These are phyloP conservation scores for Colletotrichum higginsianum DNA, from an alignment of 2,329 filamentous ascomycete genomes.

Conservation along the genomic window DNA sequence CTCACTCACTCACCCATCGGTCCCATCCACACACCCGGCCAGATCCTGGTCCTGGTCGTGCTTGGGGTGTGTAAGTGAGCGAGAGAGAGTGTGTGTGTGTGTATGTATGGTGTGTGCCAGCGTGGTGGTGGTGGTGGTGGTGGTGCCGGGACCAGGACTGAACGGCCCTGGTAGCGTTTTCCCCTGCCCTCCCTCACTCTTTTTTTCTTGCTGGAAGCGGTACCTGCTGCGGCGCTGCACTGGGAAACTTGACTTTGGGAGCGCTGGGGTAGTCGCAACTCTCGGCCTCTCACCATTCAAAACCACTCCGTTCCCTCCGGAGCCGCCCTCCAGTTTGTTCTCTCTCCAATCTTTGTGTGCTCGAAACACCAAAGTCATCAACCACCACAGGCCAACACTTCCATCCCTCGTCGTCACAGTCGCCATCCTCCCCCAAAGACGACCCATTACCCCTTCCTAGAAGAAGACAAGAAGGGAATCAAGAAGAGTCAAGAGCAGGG, in stretches of 20 bases:
- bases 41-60: conserved; percentile 18
- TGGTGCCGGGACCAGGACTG: conserved; percentile 19
- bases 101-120: neutral
- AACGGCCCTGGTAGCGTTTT: conserved; percentile 38
- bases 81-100: neutral
- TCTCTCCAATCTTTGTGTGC: conserved; percentile 39
- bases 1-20: neutral
- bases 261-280: no score
- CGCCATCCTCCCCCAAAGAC: conserved; percentile 3
- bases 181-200: neutral
- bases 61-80: conserved; percentile 13
- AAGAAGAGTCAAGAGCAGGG: conserved; percentile 18
- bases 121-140: conserved; percentile 1
- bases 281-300: conserved; percentile 37
- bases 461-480: neutral
- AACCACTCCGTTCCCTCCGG: conserved; percentile 43
- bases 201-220: conserved; percentile 33
- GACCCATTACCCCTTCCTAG: neutral
- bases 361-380: conserved; percentile 41
- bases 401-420: neutral
- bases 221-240: conserved; percentile 16
- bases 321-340: conserved; percentile 33
- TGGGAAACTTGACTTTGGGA: conserved; percentile 2
- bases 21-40: neutral
- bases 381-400: neutral